Evolutionary conservation across 306 rosid genomes (phyloP), one percentile per base, ranked within the genome.

Genomic region (Lathyrus aphaca): DNA sequence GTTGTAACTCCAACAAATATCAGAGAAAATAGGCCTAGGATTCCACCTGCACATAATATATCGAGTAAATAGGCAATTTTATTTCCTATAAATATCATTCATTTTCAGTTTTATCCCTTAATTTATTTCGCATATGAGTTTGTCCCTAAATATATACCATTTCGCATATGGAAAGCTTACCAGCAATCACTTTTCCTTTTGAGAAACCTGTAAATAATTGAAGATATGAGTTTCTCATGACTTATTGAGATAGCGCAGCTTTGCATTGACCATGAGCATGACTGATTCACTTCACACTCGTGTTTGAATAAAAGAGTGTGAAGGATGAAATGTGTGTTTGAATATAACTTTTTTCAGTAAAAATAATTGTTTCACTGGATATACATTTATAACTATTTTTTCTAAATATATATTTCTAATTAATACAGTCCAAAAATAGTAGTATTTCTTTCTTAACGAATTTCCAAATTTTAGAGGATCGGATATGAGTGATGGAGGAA

Each of bases 121-220:
- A n/a, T n/a, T n/a, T n/a, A n/a, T n/a, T n/a, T n/a, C n/a, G n/a
- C n/a, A n/a, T n/a, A n/a, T n/a, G n/a, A n/a, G n/a, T n/a, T n/a
- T n/a, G n/a, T n/a, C n/a, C n/a, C n/a, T n/a, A n/a, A n/a, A n/a
- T n/a, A n/a, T n/a, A n/a, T n/a, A n/a, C n/a, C n/a, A n/a, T n/a
- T n/a, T n/a, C n/a, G n/a, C n/a, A n/a, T 7, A 30, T 60, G 45
- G 44, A 62, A 62, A 60, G 16, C 57, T 63, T 70, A 70, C 81
- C 72, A 32, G 58, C 27, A 21, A 53, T 69, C 18, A 8, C 13
- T 44, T 54, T 64, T 17, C 66, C 0, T 54, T 45, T 71, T 2
- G 53, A 19, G 45, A 13, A 17, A 30, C 77, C 81, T 63, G 63
- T 18, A n/a, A 42, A 40, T 53, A 48, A 37, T 13, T 21, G n/a